Conservation (phyloP, 768 basidiomycete species). For the Exsudoporus frostii region DNA sequence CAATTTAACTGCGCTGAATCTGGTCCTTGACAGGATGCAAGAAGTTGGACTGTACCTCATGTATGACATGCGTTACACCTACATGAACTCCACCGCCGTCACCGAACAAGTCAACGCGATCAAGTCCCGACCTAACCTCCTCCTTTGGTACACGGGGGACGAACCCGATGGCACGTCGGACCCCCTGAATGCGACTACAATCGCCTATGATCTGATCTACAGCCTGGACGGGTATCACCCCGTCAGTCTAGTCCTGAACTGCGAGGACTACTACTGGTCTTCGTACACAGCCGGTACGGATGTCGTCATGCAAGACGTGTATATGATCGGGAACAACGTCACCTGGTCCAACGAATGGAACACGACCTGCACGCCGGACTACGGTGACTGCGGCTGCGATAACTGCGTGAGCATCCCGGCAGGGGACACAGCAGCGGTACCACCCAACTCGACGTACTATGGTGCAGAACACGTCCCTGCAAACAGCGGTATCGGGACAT, state of each 20-base stretch:
- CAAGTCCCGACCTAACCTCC: slow-evolving; percentile 63
- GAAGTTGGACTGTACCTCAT: slow-evolving; percentile 68
- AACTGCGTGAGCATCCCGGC: slow-evolving; percentile 46
- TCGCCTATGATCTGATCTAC: slow-evolving; percentile 54
- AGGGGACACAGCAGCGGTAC: slow-evolving; percentile 38
- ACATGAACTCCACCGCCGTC: slow-evolving; percentile 61
- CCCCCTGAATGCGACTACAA: slow-evolving; percentile 53
- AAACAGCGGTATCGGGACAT: slow-evolving; percentile 35
- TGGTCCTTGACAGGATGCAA: slow-evolving; percentile 69
- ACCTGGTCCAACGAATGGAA: slow-evolving; percentile 60
- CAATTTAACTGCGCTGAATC: slow-evolving; percentile 53
- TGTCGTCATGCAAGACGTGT: slow-evolving; percentile 65
- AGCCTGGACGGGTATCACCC: slow-evolving; percentile 66
- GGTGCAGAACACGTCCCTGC: slow-evolving; percentile 19
- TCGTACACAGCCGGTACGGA: slow-evolving; percentile 63
- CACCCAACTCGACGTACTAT: slow-evolving; percentile 22
- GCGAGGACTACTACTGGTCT: slow-evolving; percentile 62
- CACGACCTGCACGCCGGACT: slow-evolving; percentile 60
- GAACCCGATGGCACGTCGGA: slow-evolving; percentile 72
- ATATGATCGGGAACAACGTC: slow-evolving; percentile 52
- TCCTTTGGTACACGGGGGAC: slow-evolving; percentile 73
- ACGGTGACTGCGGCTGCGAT: slow-evolving; percentile 74
- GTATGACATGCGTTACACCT: slow-evolving; percentile 79
- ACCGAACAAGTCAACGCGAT: slow-evolving; percentile 65
- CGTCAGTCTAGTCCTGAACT: slow-evolving; percentile 61